Evolutionary conservation across 139 green algal species (phyloP).

Genomic region (Chlamydomonas sp.): DNA sequence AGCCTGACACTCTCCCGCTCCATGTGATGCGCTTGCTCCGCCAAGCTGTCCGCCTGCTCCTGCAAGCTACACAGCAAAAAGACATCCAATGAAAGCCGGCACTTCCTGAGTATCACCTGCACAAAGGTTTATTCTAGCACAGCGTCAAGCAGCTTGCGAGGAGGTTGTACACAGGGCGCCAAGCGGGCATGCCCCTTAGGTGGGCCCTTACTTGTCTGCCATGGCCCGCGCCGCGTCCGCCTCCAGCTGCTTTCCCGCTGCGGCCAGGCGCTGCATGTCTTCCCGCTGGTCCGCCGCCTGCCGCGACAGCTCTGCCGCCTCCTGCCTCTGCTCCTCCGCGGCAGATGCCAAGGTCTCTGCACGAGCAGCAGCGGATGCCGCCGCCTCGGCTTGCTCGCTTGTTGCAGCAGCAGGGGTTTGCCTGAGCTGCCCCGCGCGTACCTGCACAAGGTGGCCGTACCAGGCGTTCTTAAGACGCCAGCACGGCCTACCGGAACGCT

Average conservation of each 20-base stretch:
- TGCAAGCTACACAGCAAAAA: slow-evolving; percentile 1
- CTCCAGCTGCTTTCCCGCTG: background rate
- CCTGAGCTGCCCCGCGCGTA: too few species aligned
- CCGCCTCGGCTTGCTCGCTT: background rate
- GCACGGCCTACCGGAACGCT: too few species aligned
- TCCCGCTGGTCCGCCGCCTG: slow-evolving; percentile 16
- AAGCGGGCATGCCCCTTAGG: too few species aligned
- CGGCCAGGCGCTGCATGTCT: background rate
- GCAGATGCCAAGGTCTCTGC: background rate
- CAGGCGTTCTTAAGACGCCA: too few species aligned
- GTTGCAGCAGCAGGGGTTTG: background rate
- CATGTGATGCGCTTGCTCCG: background rate
- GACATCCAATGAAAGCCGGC: background rate
- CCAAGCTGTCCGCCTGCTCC: slow-evolving; percentile 17
- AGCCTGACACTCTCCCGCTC: slow-evolving; percentile 6
- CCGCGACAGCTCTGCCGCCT: background rate
- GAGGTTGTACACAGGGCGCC: too few species aligned
- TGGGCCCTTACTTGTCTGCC: slow-evolving; percentile 27
- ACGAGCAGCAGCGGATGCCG: background rate
- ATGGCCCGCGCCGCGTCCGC: background rate
- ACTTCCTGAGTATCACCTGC: background rate
- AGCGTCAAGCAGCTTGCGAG: too few species aligned
- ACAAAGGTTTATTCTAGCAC: background rate
- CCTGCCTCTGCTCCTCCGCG: slow-evolving; percentile 7
- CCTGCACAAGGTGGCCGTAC: too few species aligned